A percentile compares a stretch with the other conserved stretches of the same genome.
Evolutionary conservation across 345 rosid species (phyloP).

Genomic region (Stellera chamaejasme): DNA sequence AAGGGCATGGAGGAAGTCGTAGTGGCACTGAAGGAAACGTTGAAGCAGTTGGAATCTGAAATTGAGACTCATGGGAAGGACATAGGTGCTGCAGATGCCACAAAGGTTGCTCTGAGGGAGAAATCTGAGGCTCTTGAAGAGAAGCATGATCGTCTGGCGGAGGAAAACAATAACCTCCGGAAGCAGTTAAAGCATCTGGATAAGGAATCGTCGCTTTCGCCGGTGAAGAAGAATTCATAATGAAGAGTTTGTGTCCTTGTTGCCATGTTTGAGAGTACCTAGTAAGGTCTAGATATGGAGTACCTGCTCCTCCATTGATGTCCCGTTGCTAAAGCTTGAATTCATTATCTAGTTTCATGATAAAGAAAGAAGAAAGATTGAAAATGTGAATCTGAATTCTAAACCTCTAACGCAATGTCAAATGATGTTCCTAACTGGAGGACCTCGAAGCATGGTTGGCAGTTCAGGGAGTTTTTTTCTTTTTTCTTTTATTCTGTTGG

Average conservation of each 20-base stretch:
- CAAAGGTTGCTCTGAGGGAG: constrained; percentile 58
- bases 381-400: too few species aligned
- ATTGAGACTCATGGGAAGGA: constrained; percentile 41
- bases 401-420: too few species aligned
- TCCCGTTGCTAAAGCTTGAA: too few species aligned
- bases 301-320: too few species aligned
- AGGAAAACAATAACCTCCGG: constrained; percentile 61
- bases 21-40: constrained; percentile 23
- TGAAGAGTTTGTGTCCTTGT: background rate
- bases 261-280: too few species aligned
- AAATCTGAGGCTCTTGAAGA: constrained; percentile 80
- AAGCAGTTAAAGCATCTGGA: constrained; percentile 53
- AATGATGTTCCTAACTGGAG: too few species aligned
- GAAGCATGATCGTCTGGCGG: constrained; percentile 66
- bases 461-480: too few species aligned
- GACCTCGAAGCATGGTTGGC: too few species aligned
- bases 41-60: constrained; percentile 37
- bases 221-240: constrained; percentile 62
- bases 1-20: constrained; percentile 46
- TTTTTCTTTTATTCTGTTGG: too few species aligned
- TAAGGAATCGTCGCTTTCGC: constrained; percentile 37
- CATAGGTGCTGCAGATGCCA: constrained; percentile 44
- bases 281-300: too few species aligned
- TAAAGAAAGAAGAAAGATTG: too few species aligned
- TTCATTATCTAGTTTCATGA: too few species aligned